phyloP scores from a whole-genome alignment of 768 basidiomycete species.

The Termitomyces sp. region DNA sequence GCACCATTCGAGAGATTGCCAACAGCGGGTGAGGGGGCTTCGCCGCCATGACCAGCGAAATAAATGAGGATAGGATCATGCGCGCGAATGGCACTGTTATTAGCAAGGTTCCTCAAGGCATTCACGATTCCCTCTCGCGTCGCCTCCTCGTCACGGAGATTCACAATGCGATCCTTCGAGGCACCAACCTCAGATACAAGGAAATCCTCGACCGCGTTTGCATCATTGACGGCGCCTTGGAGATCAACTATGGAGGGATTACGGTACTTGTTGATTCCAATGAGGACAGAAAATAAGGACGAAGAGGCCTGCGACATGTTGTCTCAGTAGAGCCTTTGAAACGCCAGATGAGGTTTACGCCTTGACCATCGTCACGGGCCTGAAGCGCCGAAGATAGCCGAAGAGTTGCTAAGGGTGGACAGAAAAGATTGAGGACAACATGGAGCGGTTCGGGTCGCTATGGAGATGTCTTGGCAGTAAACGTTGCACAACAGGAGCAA shows the following conservation, averaged over 20 bases:
- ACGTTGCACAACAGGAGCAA: background rate
- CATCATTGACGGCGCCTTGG: conserved; percentile 3
- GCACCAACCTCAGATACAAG: background rate
- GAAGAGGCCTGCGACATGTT: background rate
- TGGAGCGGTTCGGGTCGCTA: too few species aligned
- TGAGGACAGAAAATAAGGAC: conserved; percentile 2
- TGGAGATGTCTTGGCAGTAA: too few species aligned
- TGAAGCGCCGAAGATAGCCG: background rate
- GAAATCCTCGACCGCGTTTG: conserved; percentile 1
- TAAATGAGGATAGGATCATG: conserved; percentile 8
- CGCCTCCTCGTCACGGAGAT: conserved; percentile 1
- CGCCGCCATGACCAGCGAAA: conserved; percentile 8
- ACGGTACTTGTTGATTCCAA: conserved; percentile 10
- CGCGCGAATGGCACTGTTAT: background rate
- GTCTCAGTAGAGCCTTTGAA: background rate
- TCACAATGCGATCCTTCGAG: background rate
- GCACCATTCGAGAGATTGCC: background rate
- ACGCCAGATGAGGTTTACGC: background rate
- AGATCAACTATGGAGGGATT: background rate
- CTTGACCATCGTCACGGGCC: background rate
- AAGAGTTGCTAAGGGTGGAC: background rate
- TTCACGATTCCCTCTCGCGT: background rate
- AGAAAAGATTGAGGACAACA: too few species aligned
- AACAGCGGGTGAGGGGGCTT: background rate
- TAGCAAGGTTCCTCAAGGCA: background rate